Evolutionary conservation across 495 filamentous ascomycete species (phyloP), one percentile per base, ranked within the genome.

Genomic region (Penicillium alfredii): DNA sequence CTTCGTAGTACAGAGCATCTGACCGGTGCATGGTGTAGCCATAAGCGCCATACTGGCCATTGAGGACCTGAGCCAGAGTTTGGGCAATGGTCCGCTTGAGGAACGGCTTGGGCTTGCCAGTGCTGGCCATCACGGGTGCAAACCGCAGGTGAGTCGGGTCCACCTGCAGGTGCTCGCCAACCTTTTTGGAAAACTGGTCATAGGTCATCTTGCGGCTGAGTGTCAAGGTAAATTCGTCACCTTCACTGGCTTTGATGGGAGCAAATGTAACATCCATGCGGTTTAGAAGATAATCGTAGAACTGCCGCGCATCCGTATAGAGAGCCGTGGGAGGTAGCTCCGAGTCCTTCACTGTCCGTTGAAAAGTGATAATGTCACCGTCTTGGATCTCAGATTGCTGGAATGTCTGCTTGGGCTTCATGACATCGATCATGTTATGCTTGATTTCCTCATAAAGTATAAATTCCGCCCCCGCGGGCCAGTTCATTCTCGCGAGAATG

Each of bases 391-490:
- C 92, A 2, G 90, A 88, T 35, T 85, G 79, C 30, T 84, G 80
- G 40, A 99, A 76, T 0, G 87, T 83, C 50, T 85, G 75, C 57
- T 94, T 97, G 1, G 81, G 78, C 56, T 95, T 96, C 72, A 97
- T 86, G 8, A 75, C 68, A 46, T 99, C 92, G 49, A 99, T 94
- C 89, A 97, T 97, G 32, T 76, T 81, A 23, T 88, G 86, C 58
- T 96, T 97, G 64, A 99, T 97, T 60, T 99, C 92, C 73, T 97
- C 90, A 60, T 76, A 95, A n/a, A 96, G 72, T 30, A 70, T 57
- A 30, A 82, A 68, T 40, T 81, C 62, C 0, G 75, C 72, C 7
- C 72, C 72, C 5, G 61, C 47, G n/a, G 80, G 73, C 92, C 93
- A 99, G 14, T 77, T 72, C 90, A 96, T 95, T 51, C 78, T 73